These are phyloP conservation scores for Claviceps sp. DNA, from an alignment of 2,329 filamentous ascomycete species.

Conservation along the genomic window DNA sequence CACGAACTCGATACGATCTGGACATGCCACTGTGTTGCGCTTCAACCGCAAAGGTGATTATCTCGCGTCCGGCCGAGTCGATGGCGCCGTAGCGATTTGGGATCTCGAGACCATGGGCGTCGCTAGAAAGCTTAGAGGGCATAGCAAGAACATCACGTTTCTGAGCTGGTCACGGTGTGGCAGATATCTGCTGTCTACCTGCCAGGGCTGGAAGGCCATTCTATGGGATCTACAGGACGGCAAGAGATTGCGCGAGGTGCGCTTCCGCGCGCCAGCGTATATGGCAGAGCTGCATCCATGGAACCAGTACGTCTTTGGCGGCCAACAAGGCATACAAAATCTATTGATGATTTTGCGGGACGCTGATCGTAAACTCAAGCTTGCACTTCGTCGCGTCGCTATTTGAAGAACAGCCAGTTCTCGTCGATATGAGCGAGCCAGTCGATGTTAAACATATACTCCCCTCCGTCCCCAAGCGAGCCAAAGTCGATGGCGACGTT, in stretches of 20 bases:
- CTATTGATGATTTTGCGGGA: neutral
- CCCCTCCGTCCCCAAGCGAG: conserved; percentile 68
- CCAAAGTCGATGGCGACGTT: conserved; percentile 55
- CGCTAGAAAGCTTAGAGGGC: conserved; percentile 82
- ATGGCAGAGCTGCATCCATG: conserved; percentile 89
- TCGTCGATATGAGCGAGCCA: conserved; percentile 65
- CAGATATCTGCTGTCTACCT: conserved; percentile 79
- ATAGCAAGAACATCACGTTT: conserved; percentile 87
- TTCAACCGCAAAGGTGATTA: conserved; percentile 95
- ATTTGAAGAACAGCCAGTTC: conserved; percentile 81
- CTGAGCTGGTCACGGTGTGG: conserved; percentile 91
- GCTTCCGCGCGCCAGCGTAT: conserved; percentile 87
- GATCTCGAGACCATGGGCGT: conserved; percentile 96
- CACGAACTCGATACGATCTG: conserved; percentile 68
- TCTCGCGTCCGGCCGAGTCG: conserved; percentile 82
- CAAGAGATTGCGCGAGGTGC: conserved; percentile 65
- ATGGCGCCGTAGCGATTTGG: conserved; percentile 91
- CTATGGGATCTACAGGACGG: conserved; percentile 75
- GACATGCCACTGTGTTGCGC: conserved; percentile 54
- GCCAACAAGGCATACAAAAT: no score
- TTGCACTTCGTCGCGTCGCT: conserved; percentile 79
- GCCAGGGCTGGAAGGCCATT: conserved; percentile 92
- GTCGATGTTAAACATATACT: conserved; percentile 63
- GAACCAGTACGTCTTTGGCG: conserved; percentile 50
- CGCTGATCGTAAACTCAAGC: conserved; percentile 30